phyloP scores from a whole-genome alignment of 257 asterid species.

The Rhazya stricta region DNA sequence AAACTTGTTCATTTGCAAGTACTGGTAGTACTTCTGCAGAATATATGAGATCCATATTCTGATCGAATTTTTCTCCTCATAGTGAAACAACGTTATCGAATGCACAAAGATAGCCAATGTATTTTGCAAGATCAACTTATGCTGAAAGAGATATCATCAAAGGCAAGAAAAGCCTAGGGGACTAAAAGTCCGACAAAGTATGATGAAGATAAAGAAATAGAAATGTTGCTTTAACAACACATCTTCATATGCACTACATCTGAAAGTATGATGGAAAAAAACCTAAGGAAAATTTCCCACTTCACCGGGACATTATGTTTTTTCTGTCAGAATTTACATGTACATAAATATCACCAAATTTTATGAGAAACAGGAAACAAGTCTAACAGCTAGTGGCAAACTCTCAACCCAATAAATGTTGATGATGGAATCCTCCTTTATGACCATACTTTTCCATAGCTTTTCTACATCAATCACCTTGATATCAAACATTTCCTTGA shows the following conservation, averaged over 20 bases:
- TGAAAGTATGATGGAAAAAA: neutral
- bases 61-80: neutral
- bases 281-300: neutral
- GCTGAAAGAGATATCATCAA: neutral
- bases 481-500: slow-evolving; percentile 38
- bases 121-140: neutral
- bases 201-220: neutral
- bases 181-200: no score
- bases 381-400: neutral
- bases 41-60: no score
- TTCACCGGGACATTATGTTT: neutral
- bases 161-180: no score
- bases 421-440: neutral
- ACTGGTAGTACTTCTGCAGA: no score
- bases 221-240: neutral
- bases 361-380: neutral
- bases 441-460: neutral
- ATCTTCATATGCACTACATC: neutral
- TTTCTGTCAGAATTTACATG: neutral
- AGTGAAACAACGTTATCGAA: neutral
- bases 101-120: neutral
- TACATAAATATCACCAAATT: neutral
- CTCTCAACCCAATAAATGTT: neutral
- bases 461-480: neutral
- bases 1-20: no score